Evolutionary conservation across 2,329 filamentous ascomycete genomes (phyloP), one percentile per base, ranked within the genome.

Genomic region (Nannizzia gypsea): DNA sequence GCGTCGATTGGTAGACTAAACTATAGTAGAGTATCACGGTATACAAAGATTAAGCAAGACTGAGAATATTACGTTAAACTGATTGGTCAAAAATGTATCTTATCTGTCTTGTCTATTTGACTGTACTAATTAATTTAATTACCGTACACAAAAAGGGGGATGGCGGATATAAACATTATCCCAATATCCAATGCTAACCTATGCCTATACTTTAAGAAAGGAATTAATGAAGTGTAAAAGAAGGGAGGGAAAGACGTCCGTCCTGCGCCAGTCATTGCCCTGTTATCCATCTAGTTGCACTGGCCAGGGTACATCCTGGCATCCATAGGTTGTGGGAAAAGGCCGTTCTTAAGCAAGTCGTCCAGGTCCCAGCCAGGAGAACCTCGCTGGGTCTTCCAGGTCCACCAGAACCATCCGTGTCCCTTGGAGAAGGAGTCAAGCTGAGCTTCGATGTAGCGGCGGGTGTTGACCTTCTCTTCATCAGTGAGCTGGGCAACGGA

Each of bases 341-440:
- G 64, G 0, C 73, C 75, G 15, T 66, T 69, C 11, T 70, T 72
- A 26, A 78, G 63, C 46, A 78, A 68, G 63, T 73, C 66, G 64
- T 75, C 67, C 70, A 79, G 72, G 64, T 78, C 74, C 77, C 77
- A 79, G 59, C 77, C 77, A 3, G 77, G 76, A 15, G 76, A 72
- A 34, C 73, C 73, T 13, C 38, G 13, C 63, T 78, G 76, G 11
- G 76, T 78, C 67, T 75, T 78, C 76, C 77, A 78, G 56, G 76
- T 78, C 77, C 77, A 79, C 68, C 77, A 78, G 20, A 78, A 62
- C 76, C 76, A 79, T 46, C 77, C 76, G 15, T 63, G 68, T 31
- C 71, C 70, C 63, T 67, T 66, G 66, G 77, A 76, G 60, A 69
- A 78, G 9, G 74, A 73, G 64, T 77, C 73, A 31, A 78, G 64